Evolutionary conservation across 2,329 filamentous ascomycete genomes (phyloP).

Genomic region (Eurotiales sp.): DNA sequence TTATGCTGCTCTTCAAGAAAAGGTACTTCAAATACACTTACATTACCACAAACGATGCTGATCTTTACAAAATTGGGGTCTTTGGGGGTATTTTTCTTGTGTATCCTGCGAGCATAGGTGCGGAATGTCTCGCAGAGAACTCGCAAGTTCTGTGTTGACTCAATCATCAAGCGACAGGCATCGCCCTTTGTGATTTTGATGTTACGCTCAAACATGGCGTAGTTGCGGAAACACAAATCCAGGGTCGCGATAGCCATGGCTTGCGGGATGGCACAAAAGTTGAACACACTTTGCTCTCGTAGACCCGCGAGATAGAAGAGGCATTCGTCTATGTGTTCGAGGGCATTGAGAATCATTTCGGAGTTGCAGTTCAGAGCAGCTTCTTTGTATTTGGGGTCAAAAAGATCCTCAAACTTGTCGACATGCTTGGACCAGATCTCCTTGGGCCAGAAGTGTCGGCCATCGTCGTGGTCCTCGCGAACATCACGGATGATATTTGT

Average conservation of each 20-base stretch:
- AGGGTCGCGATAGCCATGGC: constrained; percentile 95
- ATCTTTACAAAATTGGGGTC: constrained; percentile 93
- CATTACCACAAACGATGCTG: constrained; percentile 83
- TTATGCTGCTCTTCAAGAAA: no score
- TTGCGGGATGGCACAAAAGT: constrained; percentile 97
- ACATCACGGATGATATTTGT: constrained; percentile 98
- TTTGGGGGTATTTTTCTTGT: constrained; percentile 87
- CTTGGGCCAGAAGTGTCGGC: constrained; percentile 87
- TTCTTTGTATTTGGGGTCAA: constrained; percentile 72
- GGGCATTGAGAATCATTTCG: constrained; percentile 88
- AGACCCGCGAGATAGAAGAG: constrained; percentile 97
- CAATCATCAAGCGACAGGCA: constrained; percentile 84
- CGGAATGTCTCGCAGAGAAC: constrained; percentile 79
- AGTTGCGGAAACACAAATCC: constrained; percentile 89
- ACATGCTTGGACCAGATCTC: constrained; percentile 98
- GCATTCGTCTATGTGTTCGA: constrained; percentile 85
- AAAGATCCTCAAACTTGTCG: constrained; percentile 81
- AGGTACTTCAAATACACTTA: constrained; percentile 46
- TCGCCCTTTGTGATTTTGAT: constrained; percentile 96
- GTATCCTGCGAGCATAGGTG: constrained; percentile 73
- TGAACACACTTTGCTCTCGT: constrained; percentile 95
- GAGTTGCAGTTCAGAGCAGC: constrained; percentile 81
- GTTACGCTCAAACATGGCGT: constrained; percentile 76
- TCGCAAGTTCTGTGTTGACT: constrained; percentile 85
- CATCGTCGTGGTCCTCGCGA: constrained; percentile 82